A percentile compares a stretch with the other conserved stretches of the same genome.
These are phyloP conservation scores for Escallonia rubra DNA, from an alignment of 129 eudicot genomes.

Conservation along the genomic window DNA sequence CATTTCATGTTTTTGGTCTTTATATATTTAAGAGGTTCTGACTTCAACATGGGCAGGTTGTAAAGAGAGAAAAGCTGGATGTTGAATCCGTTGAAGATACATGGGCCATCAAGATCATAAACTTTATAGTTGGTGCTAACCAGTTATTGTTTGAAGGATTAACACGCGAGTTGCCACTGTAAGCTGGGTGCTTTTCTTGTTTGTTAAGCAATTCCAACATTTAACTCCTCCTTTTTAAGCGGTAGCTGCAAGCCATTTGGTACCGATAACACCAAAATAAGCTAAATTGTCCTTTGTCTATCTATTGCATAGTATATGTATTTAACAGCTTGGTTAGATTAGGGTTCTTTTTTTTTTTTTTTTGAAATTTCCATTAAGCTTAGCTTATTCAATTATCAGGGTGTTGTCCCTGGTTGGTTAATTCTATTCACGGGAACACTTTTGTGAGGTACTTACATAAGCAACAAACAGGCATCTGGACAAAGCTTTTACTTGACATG, in stretches of 20 bases:
- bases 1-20: neutral
- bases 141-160: conserved; percentile 70
- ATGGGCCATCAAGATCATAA: conserved; percentile 79
- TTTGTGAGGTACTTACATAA: neutral
- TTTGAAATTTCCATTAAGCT: too few species aligned
- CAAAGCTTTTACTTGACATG: too few species aligned
- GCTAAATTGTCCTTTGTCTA: too few species aligned
- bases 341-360: too few species aligned
- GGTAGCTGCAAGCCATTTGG: too few species aligned
- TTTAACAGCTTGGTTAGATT: too few species aligned
- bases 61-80: conserved; percentile 48
- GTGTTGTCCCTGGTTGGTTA: neutral
- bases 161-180: conserved; percentile 88
- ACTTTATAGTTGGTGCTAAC: conserved; percentile 64
- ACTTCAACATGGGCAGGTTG: conserved; percentile 38
- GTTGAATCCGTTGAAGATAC: conserved; percentile 60
- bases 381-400: too few species aligned
- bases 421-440: neutral
- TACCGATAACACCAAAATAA: too few species aligned
- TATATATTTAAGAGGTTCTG: neutral
- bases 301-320: too few species aligned
- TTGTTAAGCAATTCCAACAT: neutral
- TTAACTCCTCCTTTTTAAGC: too few species aligned
- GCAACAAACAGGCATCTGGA: neutral
- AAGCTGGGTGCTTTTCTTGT: conserved; percentile 20